phyloP scores from a whole-genome alignment of 768 basidiomycete genomes.

The Russula brevipes region DNA sequence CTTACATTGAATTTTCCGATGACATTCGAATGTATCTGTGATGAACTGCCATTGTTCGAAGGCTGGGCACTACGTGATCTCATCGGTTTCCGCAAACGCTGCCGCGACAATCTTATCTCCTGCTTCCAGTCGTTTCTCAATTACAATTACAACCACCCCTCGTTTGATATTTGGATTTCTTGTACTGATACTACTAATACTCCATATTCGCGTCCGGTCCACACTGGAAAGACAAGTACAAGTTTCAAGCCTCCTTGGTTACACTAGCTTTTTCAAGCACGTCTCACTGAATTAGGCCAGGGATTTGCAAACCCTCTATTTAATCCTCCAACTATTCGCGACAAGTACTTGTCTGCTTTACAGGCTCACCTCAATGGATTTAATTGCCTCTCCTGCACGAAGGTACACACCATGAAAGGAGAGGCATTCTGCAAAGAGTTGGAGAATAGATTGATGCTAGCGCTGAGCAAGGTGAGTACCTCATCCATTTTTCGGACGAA shows the following conservation, averaged over 20 bases:
- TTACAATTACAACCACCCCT: not conserved
- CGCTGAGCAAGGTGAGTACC: not conserved
- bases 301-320: not conserved
- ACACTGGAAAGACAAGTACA: no score
- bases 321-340: not conserved
- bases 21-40: conserved; percentile 10
- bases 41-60: not conserved
- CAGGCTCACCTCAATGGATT: not conserved
- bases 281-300: not conserved
- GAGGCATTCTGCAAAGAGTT: not conserved
- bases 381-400: not conserved
- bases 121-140: conserved; percentile 1
- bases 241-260: no score
- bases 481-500: not conserved
- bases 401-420: not conserved
- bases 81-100: not conserved
- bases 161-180: not conserved
- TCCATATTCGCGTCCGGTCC: no score
- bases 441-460: not conserved
- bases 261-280: not conserved
- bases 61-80: conserved; percentile 6
- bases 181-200: not conserved
- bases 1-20: conserved; percentile 7
- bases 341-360: not conserved
- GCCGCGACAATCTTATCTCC: not conserved